Conservation (phyloP, 345 rosid genomes). For the Moricandia moricandioides region DNA sequence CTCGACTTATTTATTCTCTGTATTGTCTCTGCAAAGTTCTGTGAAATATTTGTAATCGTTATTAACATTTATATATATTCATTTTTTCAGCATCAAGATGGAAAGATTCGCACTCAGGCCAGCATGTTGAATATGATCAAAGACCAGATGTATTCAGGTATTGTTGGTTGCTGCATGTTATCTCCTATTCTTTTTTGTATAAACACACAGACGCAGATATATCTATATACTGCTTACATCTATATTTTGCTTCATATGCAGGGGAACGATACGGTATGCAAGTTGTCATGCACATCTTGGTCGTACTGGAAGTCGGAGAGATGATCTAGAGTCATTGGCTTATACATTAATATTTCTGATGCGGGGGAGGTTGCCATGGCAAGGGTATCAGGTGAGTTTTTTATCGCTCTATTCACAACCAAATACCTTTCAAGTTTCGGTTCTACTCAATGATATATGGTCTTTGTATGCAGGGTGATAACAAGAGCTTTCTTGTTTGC, state of each 20-base stretch:
- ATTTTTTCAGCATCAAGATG: constrained; percentile 77
- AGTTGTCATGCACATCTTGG: constrained; percentile 97
- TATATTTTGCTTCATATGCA: constrained; percentile 38
- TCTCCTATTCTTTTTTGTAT: not conserved
- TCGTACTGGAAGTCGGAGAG: constrained; percentile 87
- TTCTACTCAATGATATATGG: not conserved
- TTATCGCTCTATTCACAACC: constrained; percentile 5
- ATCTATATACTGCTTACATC: not conserved
- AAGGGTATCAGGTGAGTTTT: constrained; percentile 75
- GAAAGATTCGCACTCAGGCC: constrained; percentile 74
- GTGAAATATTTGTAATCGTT: constrained; percentile 1
- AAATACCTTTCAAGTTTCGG: not conserved
- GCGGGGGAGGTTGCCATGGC: constrained; percentile 96
- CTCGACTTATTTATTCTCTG: not conserved
- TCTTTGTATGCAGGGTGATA: constrained; percentile 68
- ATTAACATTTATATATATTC: constrained; percentile 1
- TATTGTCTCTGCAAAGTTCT: constrained; percentile 13
- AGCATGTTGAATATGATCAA: constrained; percentile 92
- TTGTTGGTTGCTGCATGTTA: constrained; percentile 2
- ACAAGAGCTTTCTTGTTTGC: constrained; percentile 91
- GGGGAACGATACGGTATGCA: constrained; percentile 96
- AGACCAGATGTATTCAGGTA: constrained; percentile 95
- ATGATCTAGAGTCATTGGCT: constrained; percentile 95
- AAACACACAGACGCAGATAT: not conserved
- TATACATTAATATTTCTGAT: constrained; percentile 88